Base-by-base conservation (phyloP, 75 land plant species). In the Pinus tabuliformis region DNA sequence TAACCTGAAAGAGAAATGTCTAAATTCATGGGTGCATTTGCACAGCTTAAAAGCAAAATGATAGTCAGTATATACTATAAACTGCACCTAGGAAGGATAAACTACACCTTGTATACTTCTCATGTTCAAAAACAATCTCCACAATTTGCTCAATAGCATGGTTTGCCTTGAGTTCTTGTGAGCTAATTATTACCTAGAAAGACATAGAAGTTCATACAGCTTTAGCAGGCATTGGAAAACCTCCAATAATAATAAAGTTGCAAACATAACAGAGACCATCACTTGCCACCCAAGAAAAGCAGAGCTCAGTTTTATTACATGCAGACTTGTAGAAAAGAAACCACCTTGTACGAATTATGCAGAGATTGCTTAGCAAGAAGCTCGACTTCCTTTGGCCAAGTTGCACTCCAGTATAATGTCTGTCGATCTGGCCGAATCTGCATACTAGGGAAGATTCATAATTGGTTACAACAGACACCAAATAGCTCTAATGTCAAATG, bases 341-440 rank as follows among this genome's bases (percentile, higher is more conserved):
- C 77, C 66, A 97, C 99, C 89, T 96, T 96, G 82, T 94, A 97
- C 21, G 99, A 91, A 74, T 94, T 89, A 70, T 89, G 82, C 9
- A 97, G 89, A 61, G 86, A 94, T 56, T 94, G 90, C 64, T 86
- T 85, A 15, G 98, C 95, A 42, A 97, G 90, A 33, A 79, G 90
- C 76, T 97, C 99, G 63, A 97, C 99, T 81, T 97, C 99, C 85
- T 97, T 97, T 1, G 99, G 99, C 99, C 99, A 97, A n/a, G 99
- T 97, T 8, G 99, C 99, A 89, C 99, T 97, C 99, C 99, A 97
- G 62, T 92, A 94, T 3, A 97, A 83, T 61, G 99, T 97, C 82
- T 97, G 99, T 58, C 99, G 93, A 78, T 97, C 99, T 56, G 98
- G 99, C 3, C 99, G 95, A 73, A 97, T 97, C 99, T 97, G 85